Base-by-base conservation (phyloP, 306 rosid genomes). In the Cucurbita argyrosperma region DNA sequence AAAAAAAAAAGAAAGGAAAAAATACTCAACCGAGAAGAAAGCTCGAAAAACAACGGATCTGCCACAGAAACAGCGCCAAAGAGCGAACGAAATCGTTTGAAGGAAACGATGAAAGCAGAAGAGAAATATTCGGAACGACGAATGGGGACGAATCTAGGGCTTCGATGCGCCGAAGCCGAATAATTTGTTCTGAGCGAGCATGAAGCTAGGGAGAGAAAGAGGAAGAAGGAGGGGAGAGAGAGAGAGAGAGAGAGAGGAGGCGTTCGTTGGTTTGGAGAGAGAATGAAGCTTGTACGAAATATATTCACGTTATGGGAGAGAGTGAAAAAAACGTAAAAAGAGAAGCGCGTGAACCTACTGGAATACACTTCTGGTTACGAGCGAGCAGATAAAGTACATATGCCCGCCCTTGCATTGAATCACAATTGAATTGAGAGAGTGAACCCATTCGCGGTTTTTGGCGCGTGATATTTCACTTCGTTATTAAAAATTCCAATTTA, bases 121-220 rank as follows among this genome's bases (percentile, higher is more conserved):
- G 85, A 77, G 70, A 77, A 80, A 79, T 74, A 81, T 72, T 47
- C 12, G 80, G 49, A n/a, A 85, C 26, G 42, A n/a, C 57, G 82
- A 89, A 83, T 80, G 90, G 78, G 61, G 76, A 82, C 64, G 84
- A 84, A 87, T 79, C 86, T 82, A 89, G 91, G 88, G 90, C 73
- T 79, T 78, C 21, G 71, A 66, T 50, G 79, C 71, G 79, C 86
- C 80, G 64, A 68, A 73, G 81, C 74, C 71, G 80, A 80, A 75
- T 77, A 85, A 82, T 80, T 63, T 79, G 73, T 76, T 70, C 55
- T 1, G 66, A 45, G 78, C 57, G 77, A 84, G 80, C 84, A 74
- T 82, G 84, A 84, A 87, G 72, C 87, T 58, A 42, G 74, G 78
- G 54, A 76, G 79, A 53, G 21, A 18, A 64, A 61, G 67, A 26